These are phyloP conservation scores for Mimosa pudica DNA, from an alignment of 306 rosid species.

Conservation along the genomic window DNA sequence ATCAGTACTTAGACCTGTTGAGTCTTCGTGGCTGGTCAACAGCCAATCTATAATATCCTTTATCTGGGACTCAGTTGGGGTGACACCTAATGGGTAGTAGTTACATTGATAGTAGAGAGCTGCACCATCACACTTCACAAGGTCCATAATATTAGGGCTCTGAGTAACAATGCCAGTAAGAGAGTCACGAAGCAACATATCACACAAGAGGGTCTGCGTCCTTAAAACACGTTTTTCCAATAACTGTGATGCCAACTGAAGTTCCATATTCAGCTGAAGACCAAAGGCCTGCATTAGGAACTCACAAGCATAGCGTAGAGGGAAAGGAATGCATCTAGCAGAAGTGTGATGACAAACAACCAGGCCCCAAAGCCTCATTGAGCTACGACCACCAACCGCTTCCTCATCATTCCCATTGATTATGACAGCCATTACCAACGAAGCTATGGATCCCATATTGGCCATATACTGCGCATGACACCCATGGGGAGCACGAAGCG, in stretches of 20 bases:
- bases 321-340: constrained; percentile 83
- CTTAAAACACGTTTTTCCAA: constrained; percentile 85
- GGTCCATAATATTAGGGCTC: constrained; percentile 90
- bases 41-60: constrained; percentile 89
- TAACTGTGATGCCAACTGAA: constrained; percentile 73
- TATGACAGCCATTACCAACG: constrained; percentile 84
- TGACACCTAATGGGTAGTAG: constrained; percentile 71
- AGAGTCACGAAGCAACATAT: constrained; percentile 93
- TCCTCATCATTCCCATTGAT: constrained; percentile 82
- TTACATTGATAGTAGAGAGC: constrained; percentile 74
- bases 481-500: constrained; percentile 90
- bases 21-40: constrained; percentile 78
- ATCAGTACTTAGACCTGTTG: constrained; percentile 96
- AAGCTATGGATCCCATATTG: constrained; percentile 92
- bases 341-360: constrained; percentile 98
- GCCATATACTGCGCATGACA: constrained; percentile 98
- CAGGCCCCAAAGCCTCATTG: constrained; percentile 90
- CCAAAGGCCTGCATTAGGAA: constrained; percentile 98
- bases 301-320: constrained; percentile 92
- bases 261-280: constrained; percentile 89
- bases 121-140: constrained; percentile 95
- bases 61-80: constrained; percentile 80
- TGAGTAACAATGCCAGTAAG: constrained; percentile 88
- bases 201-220: constrained; percentile 94
- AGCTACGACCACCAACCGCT: constrained; percentile 48